Conservation (phyloP, 169 alveolate genomes). For the Plasmodium adleri region DNA sequence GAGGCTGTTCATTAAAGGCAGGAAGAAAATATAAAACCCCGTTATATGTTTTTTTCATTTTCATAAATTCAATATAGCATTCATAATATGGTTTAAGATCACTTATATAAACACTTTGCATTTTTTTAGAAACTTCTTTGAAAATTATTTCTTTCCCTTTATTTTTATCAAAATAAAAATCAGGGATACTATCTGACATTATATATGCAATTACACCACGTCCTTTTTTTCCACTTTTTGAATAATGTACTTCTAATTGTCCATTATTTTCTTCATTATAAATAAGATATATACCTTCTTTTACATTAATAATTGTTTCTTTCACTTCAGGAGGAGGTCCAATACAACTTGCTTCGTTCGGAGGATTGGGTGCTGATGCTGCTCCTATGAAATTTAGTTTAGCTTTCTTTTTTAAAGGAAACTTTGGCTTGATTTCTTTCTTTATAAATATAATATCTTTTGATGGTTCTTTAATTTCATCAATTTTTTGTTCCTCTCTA, state of each 20-base stretch:
- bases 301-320: constrained; percentile 22
- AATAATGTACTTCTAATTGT: constrained; percentile 64
- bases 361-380: constrained; percentile 75
- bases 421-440: constrained; percentile 26
- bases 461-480: background rate
- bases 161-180: constrained; percentile 78
- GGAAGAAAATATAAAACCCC: constrained; percentile 81
- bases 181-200: constrained; percentile 74
- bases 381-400: constrained; percentile 60
- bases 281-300: constrained; percentile 53
- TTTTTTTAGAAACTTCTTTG: constrained; percentile 70
- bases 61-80: constrained; percentile 79
- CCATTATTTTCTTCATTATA: constrained; percentile 53
- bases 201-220: constrained; percentile 72
- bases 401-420: constrained; percentile 36
- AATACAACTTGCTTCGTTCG: constrained; percentile 15
- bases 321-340: constrained; percentile 58
- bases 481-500: constrained; percentile 8
- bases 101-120: constrained; percentile 81
- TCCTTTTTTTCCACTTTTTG: constrained; percentile 33
- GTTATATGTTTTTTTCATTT: constrained; percentile 68
- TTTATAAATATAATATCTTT: constrained; percentile 17
- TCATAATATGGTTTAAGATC: constrained; percentile 83
- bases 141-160: constrained; percentile 75
- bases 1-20: constrained; percentile 83